phyloP scores from a whole-genome alignment of 1,284 basidiomycete genomes.

The Malassezia pachydermatis region DNA sequence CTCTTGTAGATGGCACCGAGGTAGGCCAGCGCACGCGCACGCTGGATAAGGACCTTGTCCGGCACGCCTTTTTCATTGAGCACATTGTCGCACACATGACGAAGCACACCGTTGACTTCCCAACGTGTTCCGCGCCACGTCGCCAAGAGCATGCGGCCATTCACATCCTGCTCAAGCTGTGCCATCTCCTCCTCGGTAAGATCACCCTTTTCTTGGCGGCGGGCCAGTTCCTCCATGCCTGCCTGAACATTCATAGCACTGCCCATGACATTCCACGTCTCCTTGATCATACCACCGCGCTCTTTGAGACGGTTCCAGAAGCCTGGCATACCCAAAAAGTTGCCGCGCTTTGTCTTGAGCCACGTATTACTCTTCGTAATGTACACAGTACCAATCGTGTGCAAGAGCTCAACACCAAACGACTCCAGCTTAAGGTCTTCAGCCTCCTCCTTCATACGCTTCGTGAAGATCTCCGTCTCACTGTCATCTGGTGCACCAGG shows the following conservation, averaged over 20 bases:
- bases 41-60: constrained; percentile 40
- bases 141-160: constrained; percentile 59
- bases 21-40: constrained; percentile 38
- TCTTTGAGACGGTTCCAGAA: constrained; percentile 93
- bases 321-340: constrained; percentile 73
- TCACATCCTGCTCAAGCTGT: constrained; percentile 84
- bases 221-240: constrained; percentile 74
- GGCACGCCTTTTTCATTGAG: constrained; percentile 44
- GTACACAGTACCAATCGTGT: constrained; percentile 59
- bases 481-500: constrained; percentile 76
- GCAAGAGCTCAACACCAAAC: constrained; percentile 80
- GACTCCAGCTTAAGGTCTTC: constrained; percentile 96
- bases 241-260: constrained; percentile 56
- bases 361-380: constrained; percentile 84
- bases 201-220: constrained; percentile 75
- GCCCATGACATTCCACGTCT: constrained; percentile 48
- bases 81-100: constrained; percentile 43
- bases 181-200: constrained; percentile 61
- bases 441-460: constrained; percentile 70
- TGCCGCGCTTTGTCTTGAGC: constrained; percentile 60
- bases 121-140: constrained; percentile 37
- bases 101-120: constrained; percentile 39
- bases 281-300: constrained; percentile 63
- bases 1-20: constrained; percentile 45
- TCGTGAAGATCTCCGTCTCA: constrained; percentile 59